Percentiles rank a stretch among this genome's conserved stretches.
phyloP scores from a whole-genome alignment of 768 basidiomycete species.

The Suillus paluster region DNA sequence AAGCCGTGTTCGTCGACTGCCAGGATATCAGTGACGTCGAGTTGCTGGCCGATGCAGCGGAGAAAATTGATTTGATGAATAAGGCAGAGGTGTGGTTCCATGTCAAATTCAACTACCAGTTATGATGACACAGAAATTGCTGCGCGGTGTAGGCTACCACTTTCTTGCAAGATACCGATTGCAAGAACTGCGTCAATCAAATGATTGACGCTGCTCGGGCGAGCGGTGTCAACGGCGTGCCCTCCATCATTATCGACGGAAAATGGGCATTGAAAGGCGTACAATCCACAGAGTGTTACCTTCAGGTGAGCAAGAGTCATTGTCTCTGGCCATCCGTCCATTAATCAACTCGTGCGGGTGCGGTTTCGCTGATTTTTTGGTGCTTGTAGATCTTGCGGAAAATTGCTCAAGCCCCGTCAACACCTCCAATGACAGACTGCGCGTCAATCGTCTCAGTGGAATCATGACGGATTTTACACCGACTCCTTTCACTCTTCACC shows the following conservation, averaged over 20 bases:
- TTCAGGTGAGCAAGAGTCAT: conserved; percentile 33
- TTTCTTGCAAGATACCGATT: conserved; percentile 47
- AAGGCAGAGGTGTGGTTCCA: conserved; percentile 37
- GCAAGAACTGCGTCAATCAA: conserved; percentile 43
- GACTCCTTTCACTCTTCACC: background rate
- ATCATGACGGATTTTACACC: background rate
- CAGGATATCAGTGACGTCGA: conserved; percentile 42
- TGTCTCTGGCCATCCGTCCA: background rate
- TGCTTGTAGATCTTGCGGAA: conserved; percentile 35
- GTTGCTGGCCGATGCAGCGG: conserved; percentile 43
- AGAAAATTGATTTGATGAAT: conserved; percentile 44
- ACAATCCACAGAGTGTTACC: conserved; percentile 45
- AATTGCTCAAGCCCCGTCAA: conserved; percentile 25
- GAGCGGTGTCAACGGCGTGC: conserved; percentile 55
- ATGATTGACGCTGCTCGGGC: conserved; percentile 45
- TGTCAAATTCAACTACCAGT: background rate
- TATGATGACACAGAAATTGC: background rate
- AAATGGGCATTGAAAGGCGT: conserved; percentile 52
- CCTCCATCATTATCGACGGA: conserved; percentile 52
- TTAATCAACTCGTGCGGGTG: background rate
- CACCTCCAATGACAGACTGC: conserved; percentile 2
- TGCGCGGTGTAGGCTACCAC: conserved; percentile 35
- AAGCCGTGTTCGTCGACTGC: conserved; percentile 44
- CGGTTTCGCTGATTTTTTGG: background rate
- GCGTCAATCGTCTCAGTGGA: conserved; percentile 1